Conservation (phyloP, 306 rosid genomes). For the Myrica gale region DNA sequence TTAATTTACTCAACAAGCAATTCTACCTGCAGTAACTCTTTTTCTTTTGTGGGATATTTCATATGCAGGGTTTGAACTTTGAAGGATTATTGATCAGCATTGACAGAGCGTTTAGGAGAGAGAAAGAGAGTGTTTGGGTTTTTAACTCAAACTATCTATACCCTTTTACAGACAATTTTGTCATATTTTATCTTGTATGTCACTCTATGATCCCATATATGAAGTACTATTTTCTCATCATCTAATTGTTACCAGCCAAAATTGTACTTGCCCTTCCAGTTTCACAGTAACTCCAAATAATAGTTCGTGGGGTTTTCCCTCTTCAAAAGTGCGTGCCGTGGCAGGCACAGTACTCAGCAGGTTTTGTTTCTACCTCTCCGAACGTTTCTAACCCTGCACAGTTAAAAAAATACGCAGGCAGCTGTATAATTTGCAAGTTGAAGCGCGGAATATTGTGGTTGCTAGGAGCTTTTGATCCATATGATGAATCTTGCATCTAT, state of each 20-base stretch:
- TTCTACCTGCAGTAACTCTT: neutral
- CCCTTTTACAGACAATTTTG: constrained; percentile 22
- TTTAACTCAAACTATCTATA: neutral
- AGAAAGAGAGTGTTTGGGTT: constrained; percentile 12
- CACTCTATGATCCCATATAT: neutral
- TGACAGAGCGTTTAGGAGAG: neutral
- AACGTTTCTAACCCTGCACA: neutral
- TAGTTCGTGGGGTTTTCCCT: constrained; percentile 23
- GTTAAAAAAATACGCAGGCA: neutral
- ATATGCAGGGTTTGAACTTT: constrained; percentile 28
- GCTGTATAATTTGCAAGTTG: neutral
- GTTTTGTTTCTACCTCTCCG: too few species aligned
- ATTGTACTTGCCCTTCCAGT: constrained; percentile 27
- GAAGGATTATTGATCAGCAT: constrained; percentile 3
- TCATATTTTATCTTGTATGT: neutral
- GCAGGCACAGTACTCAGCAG: neutral
- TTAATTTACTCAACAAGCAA: neutral
- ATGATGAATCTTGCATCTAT: neutral
- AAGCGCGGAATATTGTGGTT: neutral
- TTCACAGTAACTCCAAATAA: constrained; percentile 19
- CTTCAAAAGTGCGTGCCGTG: constrained; percentile 7
- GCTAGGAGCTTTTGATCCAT: neutral
- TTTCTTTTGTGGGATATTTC: constrained; percentile 1
- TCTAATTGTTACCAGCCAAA: neutral
- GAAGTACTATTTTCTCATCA: neutral